A percentile compares a stretch with the other conserved stretches of the same genome.
Conservation (phyloP, 371 early-diverging fungal species). For the Batrachochytrium dendrobatidis region DNA sequence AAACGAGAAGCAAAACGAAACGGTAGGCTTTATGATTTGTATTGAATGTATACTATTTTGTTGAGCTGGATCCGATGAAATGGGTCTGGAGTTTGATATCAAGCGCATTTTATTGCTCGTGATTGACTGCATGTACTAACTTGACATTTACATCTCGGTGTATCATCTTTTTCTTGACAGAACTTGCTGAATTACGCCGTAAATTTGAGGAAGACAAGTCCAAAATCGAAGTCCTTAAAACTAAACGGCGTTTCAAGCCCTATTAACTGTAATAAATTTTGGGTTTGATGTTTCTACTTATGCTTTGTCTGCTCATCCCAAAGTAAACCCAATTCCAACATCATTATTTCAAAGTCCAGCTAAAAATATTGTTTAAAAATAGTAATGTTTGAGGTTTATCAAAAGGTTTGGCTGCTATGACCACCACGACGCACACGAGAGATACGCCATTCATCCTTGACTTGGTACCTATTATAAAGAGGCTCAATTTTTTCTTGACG, state of each 20-base stretch:
- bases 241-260: constrained; percentile 76
- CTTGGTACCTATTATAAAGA: constrained; percentile 81
- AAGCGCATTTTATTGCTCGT: background rate
- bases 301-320: no score
- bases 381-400: background rate
- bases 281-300: background rate
- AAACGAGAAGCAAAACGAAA: constrained; percentile 80
- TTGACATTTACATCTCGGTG: background rate
- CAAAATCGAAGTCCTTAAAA: constrained; percentile 72
- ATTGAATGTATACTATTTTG: background rate
- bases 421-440: constrained; percentile 29
- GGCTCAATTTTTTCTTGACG: constrained; percentile 88
- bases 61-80: background rate
- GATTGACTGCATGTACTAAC: constrained; percentile 7
- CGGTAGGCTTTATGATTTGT: constrained; percentile 37
- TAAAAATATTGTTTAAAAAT: no score
- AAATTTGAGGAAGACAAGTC: constrained; percentile 90
- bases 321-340: no score
- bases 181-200: constrained; percentile 74
- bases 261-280: constrained; percentile 65
- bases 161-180: constrained; percentile 36
- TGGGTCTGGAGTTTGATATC: background rate
- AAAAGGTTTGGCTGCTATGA: constrained; percentile 34
- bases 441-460: constrained; percentile 42
- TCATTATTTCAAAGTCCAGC: no score